Evolutionary conservation across 176 grass and related monocot species (phyloP).

Genomic region (Eremochloa ophiuroides): DNA sequence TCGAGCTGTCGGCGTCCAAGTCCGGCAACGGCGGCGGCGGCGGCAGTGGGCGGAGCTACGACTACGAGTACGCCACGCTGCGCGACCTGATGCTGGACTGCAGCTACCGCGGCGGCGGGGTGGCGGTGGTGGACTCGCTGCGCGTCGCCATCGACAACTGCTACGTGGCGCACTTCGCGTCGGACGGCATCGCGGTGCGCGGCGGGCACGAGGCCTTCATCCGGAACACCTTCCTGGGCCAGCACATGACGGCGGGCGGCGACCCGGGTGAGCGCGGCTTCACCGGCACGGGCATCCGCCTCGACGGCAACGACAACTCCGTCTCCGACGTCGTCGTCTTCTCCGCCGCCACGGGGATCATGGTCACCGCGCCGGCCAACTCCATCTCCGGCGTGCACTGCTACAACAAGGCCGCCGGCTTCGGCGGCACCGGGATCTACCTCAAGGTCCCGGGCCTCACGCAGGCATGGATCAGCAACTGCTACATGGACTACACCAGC

Average conservation of each 20-base stretch:
- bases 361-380: constrained; percentile 64
- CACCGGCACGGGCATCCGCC: constrained; percentile 62
- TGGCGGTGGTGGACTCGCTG: constrained; percentile 53
- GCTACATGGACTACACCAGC: constrained; percentile 74
- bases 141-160: constrained; percentile 61
- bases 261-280: constrained; percentile 58
- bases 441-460: constrained; percentile 50
- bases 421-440: constrained; percentile 67
- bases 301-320: constrained; percentile 75
- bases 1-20: constrained; percentile 51
- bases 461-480: constrained; percentile 67
- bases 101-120: constrained; percentile 63
- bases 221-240: constrained; percentile 61
- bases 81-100: constrained; percentile 73
- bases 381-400: constrained; percentile 85
- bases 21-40: too few species aligned
- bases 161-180: constrained; percentile 51
- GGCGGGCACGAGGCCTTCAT: constrained; percentile 72
- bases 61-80: constrained; percentile 72
- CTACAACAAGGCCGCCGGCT: constrained; percentile 80
- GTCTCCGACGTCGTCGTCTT: constrained; percentile 76
- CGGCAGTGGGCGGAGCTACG: constrained; percentile 14
- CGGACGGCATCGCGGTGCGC: constrained; percentile 52
- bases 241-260: constrained; percentile 58
- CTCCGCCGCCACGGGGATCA: constrained; percentile 61